Base-by-base conservation (phyloP, 2,329 filamentous ascomycete genomes). In the Cladobotryum mycophilum region DNA sequence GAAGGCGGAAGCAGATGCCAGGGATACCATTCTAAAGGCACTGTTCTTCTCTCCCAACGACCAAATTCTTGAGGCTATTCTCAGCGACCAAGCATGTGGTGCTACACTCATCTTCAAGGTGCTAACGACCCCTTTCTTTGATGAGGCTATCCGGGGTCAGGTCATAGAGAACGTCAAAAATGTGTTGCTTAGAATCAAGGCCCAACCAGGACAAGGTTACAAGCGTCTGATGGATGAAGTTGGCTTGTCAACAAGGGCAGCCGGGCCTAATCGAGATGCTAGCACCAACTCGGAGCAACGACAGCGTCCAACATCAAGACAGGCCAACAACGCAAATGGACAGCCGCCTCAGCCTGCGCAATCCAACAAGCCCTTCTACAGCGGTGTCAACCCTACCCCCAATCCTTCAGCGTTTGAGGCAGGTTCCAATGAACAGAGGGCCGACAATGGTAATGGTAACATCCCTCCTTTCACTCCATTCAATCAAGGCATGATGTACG, bases 161-260 rank as follows among this genome's bases (percentile, higher is more conserved):
- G 90, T 96, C 18, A 82, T 96, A 5, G 89, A 96, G 62, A 96
- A 90, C 52, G 89, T 99, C 47, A 89, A 92, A 64, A 89, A 84
- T 60, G 90, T 97, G 37, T 78, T 99, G 34, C 72, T 92, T 34
- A 86, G 87, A 61, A 85, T 97, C 69, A 96, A 96, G 73, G 92
- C 90, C 5, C 89, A 95, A 62, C 89, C 93, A 14, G 87, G 85
- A 55, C 93, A 97, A 71, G 93, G 93, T 47, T 99, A 99, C 75
- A 99, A 97, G 78, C 86, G 93, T 48, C 74, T 99, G 53, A 99
- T 99, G 93, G 93, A 99, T 62, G 93, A 99, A 67, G 93, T 99
- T 59, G 91, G 92, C 53, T 73, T 99, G 36, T 95, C 92, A 5
- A 86, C 82, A 25, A 73, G 83, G 41, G 80, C 70, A 35, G 67